These are phyloP conservation scores for Pulveroboletus sp. DNA, from an alignment of 768 basidiomycete species.

Conservation along the genomic window DNA sequence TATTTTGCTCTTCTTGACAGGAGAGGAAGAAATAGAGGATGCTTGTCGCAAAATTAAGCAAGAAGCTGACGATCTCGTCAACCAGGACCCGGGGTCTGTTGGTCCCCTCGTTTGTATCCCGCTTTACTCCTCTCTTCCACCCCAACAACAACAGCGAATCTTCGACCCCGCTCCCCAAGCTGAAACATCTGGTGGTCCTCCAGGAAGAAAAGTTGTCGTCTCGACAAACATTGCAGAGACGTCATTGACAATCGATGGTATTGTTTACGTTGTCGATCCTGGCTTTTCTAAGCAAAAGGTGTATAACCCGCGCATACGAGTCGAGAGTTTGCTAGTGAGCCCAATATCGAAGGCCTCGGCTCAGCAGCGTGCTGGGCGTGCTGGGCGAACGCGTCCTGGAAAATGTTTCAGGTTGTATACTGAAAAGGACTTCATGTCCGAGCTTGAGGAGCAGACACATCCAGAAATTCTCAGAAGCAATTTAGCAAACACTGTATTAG, in stretches of 20 bases:
- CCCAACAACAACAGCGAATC: constrained; percentile 92
- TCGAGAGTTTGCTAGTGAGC: constrained; percentile 88
- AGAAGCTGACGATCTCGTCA: constrained; percentile 80
- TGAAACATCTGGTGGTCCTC: constrained; percentile 58
- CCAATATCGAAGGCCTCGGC: constrained; percentile 97
- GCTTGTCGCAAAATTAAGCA: constrained; percentile 89
- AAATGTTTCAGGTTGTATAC: constrained; percentile 98
- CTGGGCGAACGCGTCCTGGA: constrained; percentile 91
- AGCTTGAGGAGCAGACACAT: constrained; percentile 95
- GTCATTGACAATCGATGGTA: constrained; percentile 95
- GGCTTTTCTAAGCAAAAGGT: constrained; percentile 98
- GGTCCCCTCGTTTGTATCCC: constrained; percentile 90
- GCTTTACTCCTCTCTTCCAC: constrained; percentile 91
- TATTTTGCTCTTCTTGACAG: constrained; percentile 90
- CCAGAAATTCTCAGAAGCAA: constrained; percentile 95
- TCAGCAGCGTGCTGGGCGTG: constrained; percentile 93
- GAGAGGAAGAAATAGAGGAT: constrained; percentile 98
- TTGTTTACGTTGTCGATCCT: constrained; percentile 98
- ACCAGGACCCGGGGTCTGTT: constrained; percentile 65
- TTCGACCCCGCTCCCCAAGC: constrained; percentile 83
- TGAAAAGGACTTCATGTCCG: constrained; percentile 93
- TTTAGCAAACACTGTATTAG: constrained; percentile 87
- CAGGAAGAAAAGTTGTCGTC: constrained; percentile 89
- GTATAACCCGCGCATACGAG: constrained; percentile 95
- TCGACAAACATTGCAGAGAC: constrained; percentile 99